These are phyloP conservation scores for Sutorius eximius DNA, from an alignment of 1,284 basidiomycete species.

Conservation along the genomic window DNA sequence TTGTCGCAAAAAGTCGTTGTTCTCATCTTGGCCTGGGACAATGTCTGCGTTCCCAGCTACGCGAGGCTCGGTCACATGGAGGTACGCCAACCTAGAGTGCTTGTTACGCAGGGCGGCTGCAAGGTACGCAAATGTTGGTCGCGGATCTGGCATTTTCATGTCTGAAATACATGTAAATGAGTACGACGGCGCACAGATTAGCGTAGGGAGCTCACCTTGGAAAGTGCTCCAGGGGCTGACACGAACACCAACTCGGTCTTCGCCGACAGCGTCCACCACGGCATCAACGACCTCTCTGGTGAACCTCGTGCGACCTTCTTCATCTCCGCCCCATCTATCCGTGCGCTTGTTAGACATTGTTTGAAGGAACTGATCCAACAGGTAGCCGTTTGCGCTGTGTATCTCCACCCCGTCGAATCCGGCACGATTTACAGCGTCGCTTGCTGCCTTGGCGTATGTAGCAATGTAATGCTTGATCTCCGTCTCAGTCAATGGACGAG, in stretches of 20 bases:
- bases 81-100: conserved; percentile 47
- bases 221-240: conserved; percentile 52
- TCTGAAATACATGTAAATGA: conserved; percentile 21
- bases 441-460: conserved; percentile 23
- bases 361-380: conserved; percentile 35
- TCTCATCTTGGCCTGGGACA: neutral
- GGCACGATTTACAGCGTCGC: conserved; percentile 22
- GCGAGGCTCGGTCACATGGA: conserved; percentile 56
- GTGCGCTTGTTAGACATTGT: conserved; percentile 44
- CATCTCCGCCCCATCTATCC: conserved; percentile 56
- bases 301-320: conserved; percentile 52
- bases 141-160: conserved; percentile 35
- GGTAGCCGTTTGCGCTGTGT: conserved; percentile 18
- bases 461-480: conserved; percentile 31
- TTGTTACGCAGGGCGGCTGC: conserved; percentile 36
- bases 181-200: neutral
- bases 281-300: conserved; percentile 48
- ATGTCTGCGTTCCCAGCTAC: conserved; percentile 20
- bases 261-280: conserved; percentile 40
- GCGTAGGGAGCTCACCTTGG: conserved; percentile 31
- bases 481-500: conserved; percentile 34
- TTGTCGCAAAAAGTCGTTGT: conserved; percentile 27
- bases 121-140: conserved; percentile 44
- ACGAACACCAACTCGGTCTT: conserved; percentile 47
- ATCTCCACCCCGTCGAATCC: conserved; percentile 33